Percentiles rank a stretch among this genome's conserved stretches.
phyloP scores from a whole-genome alignment of 768 basidiomycete species.

The Pleurotus salmoneostramineus region DNA sequence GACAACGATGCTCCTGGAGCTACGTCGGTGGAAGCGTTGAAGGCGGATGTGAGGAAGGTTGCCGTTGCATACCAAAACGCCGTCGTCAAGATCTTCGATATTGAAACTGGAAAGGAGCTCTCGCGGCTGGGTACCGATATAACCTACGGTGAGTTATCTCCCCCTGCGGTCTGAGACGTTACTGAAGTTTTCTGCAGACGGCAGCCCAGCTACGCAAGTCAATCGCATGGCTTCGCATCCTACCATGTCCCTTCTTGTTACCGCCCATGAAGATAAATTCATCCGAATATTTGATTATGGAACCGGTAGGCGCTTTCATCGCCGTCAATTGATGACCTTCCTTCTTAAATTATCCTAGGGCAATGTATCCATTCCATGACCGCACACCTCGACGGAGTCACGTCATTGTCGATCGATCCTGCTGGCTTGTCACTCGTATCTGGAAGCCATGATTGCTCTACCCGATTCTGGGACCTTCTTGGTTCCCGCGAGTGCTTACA shows the following conservation, averaged over 20 bases:
- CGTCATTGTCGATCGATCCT: conserved; percentile 84
- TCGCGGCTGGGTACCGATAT: conserved; percentile 56
- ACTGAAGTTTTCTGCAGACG: conserved; percentile 42
- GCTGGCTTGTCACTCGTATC: conserved; percentile 87
- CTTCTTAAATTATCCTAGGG: conserved; percentile 34
- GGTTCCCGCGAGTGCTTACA: conserved; percentile 80
- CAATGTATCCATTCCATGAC: conserved; percentile 88
- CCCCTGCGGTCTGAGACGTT: not conserved
- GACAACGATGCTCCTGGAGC: conserved; percentile 61
- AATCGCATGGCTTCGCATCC: conserved; percentile 89
- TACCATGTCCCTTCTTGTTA: conserved; percentile 81
- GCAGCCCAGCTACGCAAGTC: conserved; percentile 71
- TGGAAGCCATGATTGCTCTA: conserved; percentile 89
- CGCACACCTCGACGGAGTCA: conserved; percentile 90
- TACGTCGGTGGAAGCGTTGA: conserved; percentile 80
- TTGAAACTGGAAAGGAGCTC: conserved; percentile 82
- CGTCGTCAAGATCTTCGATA: conserved; percentile 85
- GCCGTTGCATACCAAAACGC: conserved; percentile 91
- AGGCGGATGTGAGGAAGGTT: conserved; percentile 78
- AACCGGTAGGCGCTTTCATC: conserved; percentile 52
- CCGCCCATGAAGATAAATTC: conserved; percentile 91
- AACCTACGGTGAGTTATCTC: conserved; percentile 44
- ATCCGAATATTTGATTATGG: conserved; percentile 85
- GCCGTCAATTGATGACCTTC: not conserved
- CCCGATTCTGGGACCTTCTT: conserved; percentile 92